Conservation (phyloP, 106 monocot genomes). For the Dendrobium nobile region DNA sequence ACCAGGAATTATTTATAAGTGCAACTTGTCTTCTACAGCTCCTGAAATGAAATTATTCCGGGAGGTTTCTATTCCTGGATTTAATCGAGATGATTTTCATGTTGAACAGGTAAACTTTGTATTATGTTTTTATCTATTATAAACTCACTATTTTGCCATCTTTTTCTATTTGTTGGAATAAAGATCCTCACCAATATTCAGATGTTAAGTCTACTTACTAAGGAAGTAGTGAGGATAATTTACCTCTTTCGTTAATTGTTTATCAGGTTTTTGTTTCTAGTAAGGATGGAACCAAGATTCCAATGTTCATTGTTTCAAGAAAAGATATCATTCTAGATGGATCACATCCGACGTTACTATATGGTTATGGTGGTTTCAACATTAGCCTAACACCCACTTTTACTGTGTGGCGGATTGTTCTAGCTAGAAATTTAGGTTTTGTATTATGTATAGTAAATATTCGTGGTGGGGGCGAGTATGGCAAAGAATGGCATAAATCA, state of each 20-base stretch:
- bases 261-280: constrained; percentile 71
- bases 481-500: constrained; percentile 94
- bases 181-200: not conserved
- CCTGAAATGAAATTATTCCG: constrained; percentile 75
- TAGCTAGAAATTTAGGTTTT: constrained; percentile 57
- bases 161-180: not conserved
- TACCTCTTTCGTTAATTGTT: constrained; percentile 2
- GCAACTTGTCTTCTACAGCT: constrained; percentile 47
- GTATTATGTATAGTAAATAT: constrained; percentile 85
- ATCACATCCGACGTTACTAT: constrained; percentile 73
- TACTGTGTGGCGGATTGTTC: constrained; percentile 46
- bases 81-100: constrained; percentile 57
- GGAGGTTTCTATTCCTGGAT: constrained; percentile 78
- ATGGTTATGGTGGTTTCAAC: constrained; percentile 96
- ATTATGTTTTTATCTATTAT: not conserved
- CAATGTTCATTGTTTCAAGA: constrained; percentile 86
- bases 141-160: not conserved
- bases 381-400: constrained; percentile 80
- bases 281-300: constrained; percentile 87
- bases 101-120: constrained; percentile 63
- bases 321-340: constrained; percentile 67
- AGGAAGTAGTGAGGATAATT: not conserved
- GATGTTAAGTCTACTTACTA: not conserved
- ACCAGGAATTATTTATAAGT: constrained; percentile 78
- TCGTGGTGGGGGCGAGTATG: constrained; percentile 97